Conservation (phyloP, 1,139 yeast species). For the Eremothecium gossypii region DNA sequence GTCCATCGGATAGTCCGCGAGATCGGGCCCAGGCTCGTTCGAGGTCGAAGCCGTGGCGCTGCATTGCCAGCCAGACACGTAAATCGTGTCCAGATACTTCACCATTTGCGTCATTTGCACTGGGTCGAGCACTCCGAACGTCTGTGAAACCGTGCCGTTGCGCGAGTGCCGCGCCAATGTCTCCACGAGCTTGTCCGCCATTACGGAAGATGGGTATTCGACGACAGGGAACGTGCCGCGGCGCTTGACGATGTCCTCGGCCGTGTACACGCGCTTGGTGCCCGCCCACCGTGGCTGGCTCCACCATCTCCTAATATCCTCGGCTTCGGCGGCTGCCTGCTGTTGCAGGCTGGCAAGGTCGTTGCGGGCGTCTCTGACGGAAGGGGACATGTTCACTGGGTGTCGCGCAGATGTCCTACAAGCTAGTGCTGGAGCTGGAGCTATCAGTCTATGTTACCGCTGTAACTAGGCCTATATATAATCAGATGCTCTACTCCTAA, state of each 20-base stretch:
- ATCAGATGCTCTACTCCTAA: background rate
- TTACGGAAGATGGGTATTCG: slow-evolving; percentile 66
- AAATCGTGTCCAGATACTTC: slow-evolving; percentile 82
- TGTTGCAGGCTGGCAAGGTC: slow-evolving; percentile 17
- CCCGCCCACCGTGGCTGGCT: slow-evolving; percentile 79
- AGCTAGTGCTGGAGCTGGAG: too few relatives aligned
- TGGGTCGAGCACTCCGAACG: slow-evolving; percentile 96
- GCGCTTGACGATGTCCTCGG: slow-evolving; percentile 83
- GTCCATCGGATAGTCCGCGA: slow-evolving; percentile 97
- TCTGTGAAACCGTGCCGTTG: slow-evolving; percentile 70
- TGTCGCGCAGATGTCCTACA: too few relatives aligned
- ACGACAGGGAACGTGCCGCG: slow-evolving; percentile 62
- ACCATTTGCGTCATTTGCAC: slow-evolving; percentile 96
- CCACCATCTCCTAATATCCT: slow-evolving; percentile 84
- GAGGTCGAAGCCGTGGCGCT: slow-evolving; percentile 96
- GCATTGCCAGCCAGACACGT: slow-evolving; percentile 98
- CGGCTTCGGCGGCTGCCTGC: slow-evolving; percentile 45
- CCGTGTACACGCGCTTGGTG: slow-evolving; percentile 80
- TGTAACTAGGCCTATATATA: too few relatives aligned
- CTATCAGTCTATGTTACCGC: too few relatives aligned
- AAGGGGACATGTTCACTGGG: background rate
- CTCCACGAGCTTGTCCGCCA: slow-evolving; percentile 73
- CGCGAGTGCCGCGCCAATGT: slow-evolving; percentile 64
- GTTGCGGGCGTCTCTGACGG: slow-evolving; percentile 2
- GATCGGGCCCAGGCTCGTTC: slow-evolving; percentile 95